Conservation (phyloP, 75 land plant species). For the Pinus albicaulis region DNA sequence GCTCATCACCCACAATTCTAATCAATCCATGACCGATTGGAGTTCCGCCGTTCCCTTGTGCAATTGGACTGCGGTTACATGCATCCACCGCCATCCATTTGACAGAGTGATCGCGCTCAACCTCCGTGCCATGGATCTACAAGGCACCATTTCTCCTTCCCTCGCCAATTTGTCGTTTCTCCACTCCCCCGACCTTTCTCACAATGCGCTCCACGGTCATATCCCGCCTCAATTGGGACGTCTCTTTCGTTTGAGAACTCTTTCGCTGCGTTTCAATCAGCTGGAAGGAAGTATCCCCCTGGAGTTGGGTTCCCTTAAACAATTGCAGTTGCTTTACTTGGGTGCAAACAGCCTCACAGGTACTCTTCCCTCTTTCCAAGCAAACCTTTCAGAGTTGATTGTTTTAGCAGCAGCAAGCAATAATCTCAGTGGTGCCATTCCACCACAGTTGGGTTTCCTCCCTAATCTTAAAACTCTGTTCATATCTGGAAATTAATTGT, state of each 20-base stretch:
- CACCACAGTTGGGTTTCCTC: conserved; percentile 17
- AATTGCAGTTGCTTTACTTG: too few species aligned
- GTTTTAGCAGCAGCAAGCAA: conserved; percentile 18
- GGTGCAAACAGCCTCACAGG: too few species aligned
- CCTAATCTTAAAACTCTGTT: neutral
- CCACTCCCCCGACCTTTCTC: conserved; percentile 13
- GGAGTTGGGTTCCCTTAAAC: too few species aligned
- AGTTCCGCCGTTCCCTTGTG: conserved; percentile 6
- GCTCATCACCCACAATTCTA: conserved; percentile 6
- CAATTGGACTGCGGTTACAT: conserved; percentile 16
- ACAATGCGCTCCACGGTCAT: conserved; percentile 23
- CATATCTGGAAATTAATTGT: neutral
- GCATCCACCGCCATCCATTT: neutral
- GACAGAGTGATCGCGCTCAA: neutral
- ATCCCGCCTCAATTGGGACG: conserved; percentile 34
- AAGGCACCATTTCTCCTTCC: neutral
- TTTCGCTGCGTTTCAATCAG: conserved; percentile 13
- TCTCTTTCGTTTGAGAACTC: conserved; percentile 2
- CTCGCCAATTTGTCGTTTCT: neutral
- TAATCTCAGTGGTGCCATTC: conserved; percentile 31
- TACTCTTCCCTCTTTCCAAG: too few species aligned
- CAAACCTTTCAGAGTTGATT: too few species aligned
- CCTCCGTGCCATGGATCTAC: neutral
- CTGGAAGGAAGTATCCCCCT: neutral
- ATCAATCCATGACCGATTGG: conserved; percentile 10